phyloP scores from a whole-genome alignment of 768 basidiomycete species.

The Lentinula boryana region DNA sequence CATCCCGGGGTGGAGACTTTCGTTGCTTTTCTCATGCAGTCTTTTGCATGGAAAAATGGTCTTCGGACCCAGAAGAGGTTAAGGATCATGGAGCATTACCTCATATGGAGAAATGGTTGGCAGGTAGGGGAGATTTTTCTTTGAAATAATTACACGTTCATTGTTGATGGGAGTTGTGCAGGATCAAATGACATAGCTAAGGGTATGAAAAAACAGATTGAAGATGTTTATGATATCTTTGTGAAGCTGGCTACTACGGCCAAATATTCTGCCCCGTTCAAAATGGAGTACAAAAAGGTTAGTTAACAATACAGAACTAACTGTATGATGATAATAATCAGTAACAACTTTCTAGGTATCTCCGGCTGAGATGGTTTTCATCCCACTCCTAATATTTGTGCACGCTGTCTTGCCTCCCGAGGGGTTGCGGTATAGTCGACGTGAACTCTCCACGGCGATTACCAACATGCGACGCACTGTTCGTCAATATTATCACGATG shows the following conservation, averaged over 20 bases:
- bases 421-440: not conserved
- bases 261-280: not conserved
- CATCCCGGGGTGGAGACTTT: conserved; percentile 48
- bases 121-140: not conserved
- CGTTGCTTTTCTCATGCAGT: conserved; percentile 52
- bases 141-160: not conserved
- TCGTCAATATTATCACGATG: not conserved
- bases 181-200: not conserved
- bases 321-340: not conserved
- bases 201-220: not conserved
- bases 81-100: not conserved
- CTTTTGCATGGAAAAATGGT: conserved; percentile 38
- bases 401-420: not conserved
- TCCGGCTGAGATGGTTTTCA: conserved; percentile 3
- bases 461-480: not conserved
- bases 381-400: conserved; percentile 1
- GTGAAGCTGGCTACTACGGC: not conserved
- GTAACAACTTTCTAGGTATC: not conserved
- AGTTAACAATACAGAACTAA: not conserved
- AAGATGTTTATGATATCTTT: not conserved
- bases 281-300: conserved; percentile 1
- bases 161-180: not conserved
- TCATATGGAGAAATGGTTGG: not conserved
- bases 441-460: not conserved
- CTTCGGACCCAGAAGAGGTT: not conserved